phyloP scores from a whole-genome alignment of 371 early-diverging fungal species.

The Apophysomyces sp. region DNA sequence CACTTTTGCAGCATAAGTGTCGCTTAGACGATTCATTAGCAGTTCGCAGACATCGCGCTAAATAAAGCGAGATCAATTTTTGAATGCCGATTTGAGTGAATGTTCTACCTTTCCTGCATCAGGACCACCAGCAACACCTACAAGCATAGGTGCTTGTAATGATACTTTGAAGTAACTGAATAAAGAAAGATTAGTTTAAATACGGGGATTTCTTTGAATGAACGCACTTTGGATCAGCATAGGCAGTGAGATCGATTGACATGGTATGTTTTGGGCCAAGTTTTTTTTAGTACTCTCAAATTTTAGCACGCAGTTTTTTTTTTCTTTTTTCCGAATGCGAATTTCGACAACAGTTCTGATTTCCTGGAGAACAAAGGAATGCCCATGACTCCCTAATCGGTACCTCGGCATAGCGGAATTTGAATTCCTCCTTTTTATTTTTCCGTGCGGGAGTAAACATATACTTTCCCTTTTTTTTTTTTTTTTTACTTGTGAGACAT shows the following conservation, averaged over 20 bases:
- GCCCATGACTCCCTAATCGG: not conserved
- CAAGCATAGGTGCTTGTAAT: conserved; percentile 41
- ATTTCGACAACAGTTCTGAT: not conserved
- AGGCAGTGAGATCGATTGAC: conserved; percentile 45
- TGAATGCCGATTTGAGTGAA: not conserved
- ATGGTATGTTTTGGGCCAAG: conserved; percentile 17
- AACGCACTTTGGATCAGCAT: conserved; percentile 46
- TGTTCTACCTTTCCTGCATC: conserved; percentile 41
- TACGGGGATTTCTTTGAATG: too few relatives aligned
- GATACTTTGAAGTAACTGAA: conserved; percentile 50
- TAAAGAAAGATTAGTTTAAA: too few relatives aligned
- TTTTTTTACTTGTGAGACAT: not conserved
- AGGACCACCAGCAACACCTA: conserved; percentile 45
- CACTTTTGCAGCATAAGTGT: conserved; percentile 32
- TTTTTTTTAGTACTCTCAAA: too few relatives aligned
- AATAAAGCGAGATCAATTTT: not conserved
- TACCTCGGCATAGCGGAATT: not conserved
- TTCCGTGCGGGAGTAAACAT: not conserved
- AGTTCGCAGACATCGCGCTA: conserved; percentile 29
- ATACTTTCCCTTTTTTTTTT: not conserved
- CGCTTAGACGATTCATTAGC: conserved; percentile 20
- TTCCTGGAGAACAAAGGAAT: not conserved
- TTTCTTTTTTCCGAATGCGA: conserved; percentile 4
- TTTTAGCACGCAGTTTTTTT: too few relatives aligned
- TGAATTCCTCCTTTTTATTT: not conserved